Evolutionary conservation across 2,329 filamentous ascomycete genomes (phyloP).

Genomic region (Cercospora brassicicola): DNA sequence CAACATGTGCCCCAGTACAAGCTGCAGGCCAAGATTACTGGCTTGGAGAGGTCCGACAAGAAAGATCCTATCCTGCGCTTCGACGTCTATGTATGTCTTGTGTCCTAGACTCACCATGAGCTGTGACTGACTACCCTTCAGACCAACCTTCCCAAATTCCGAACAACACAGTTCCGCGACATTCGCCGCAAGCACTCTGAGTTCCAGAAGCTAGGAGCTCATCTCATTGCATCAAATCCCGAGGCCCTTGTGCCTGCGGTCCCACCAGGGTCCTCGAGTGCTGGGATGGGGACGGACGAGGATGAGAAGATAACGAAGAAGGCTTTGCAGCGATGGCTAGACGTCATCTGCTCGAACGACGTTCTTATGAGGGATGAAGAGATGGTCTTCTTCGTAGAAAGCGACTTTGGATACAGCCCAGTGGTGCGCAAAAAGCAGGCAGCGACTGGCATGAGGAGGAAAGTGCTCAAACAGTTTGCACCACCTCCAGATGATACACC

Average conservation of each 20-base stretch:
- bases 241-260: slow-evolving; percentile 93
- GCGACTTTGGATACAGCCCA: slow-evolving; percentile 96
- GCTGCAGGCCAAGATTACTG: slow-evolving; percentile 92
- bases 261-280: slow-evolving; percentile 89
- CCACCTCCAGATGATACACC: slow-evolving; percentile 96
- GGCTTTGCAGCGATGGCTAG: slow-evolving; percentile 90
- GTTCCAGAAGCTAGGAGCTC: slow-evolving; percentile 92
- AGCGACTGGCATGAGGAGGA: slow-evolving; percentile 89
- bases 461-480: slow-evolving; percentile 97
- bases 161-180: slow-evolving; percentile 97
- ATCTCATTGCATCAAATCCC: slow-evolving; percentile 95
- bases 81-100: slow-evolving; percentile 80
- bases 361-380: slow-evolving; percentile 93
- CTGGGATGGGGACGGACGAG: slow-evolving; percentile 92
- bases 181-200: slow-evolving; percentile 93
- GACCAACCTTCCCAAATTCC: slow-evolving; percentile 98
- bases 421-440: slow-evolving; percentile 95
- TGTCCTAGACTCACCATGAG: neutral
- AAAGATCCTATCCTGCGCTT: slow-evolving; percentile 95
- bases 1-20: slow-evolving; percentile 53
- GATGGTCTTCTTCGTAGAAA: slow-evolving; percentile 98
- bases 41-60: slow-evolving; percentile 85
- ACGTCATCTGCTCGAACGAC: slow-evolving; percentile 87
- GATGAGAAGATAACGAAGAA: slow-evolving; percentile 88
- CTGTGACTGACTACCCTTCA: slow-evolving; percentile 45